These are phyloP conservation scores for Aspergillus pseudonomiae DNA, from an alignment of 2,329 filamentous ascomycete genomes.

Conservation along the genomic window DNA sequence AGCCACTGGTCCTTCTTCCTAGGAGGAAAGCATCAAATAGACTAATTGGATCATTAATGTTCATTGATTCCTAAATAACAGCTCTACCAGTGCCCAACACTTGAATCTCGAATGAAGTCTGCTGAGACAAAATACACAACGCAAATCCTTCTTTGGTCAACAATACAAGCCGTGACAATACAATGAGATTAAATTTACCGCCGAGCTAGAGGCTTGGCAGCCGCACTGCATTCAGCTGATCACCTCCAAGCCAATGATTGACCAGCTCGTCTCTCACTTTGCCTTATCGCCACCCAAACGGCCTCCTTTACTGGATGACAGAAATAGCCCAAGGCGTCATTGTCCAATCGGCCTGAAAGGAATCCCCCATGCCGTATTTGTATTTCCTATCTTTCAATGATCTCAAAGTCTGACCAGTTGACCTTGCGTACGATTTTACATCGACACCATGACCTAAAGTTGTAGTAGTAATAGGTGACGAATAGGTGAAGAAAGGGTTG, in stretches of 20 bases:
- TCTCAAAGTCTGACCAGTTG: background rate
- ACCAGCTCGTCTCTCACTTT: background rate
- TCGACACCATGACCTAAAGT: background rate
- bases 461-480: background rate
- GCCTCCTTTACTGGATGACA: conserved; percentile 14
- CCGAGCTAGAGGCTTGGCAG: conserved; percentile 12
- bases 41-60: background rate
- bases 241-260: conserved; percentile 10
- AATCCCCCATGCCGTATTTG: background rate
- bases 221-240: conserved; percentile 20
- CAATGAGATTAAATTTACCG: background rate
- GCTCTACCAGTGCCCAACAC: background rate
- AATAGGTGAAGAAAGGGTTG: background rate
- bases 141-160: background rate
- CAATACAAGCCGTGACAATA: background rate
- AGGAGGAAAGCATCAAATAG: no score
- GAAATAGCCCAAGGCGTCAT: conserved; percentile 10
- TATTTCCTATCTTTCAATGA: background rate
- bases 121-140: background rate
- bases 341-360: background rate
- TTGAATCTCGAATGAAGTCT: background rate
- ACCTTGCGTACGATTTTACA: background rate
- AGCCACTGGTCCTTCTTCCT: background rate
- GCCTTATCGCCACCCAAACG: conserved; percentile 10
- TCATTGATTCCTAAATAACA: background rate